A percentile compares a stretch with the other conserved stretches of the same genome.
Evolutionary conservation across 1,139 yeast genomes (phyloP).

Genomic region (Blastobotrys ciferrii): DNA sequence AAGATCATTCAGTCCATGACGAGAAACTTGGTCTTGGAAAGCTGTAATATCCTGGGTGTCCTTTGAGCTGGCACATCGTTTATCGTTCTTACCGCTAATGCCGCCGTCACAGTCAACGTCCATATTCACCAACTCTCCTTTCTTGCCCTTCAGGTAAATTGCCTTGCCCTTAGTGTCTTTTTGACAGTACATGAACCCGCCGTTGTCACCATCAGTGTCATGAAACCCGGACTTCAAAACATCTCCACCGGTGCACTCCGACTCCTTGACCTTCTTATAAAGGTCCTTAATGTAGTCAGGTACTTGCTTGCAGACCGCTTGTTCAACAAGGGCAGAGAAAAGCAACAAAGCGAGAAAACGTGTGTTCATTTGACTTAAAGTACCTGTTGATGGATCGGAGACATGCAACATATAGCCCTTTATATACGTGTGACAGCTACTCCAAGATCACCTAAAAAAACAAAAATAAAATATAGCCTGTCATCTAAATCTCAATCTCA

Average conservation of each 20-base stretch:
- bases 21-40: constrained; percentile 9
- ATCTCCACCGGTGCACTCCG: constrained; percentile 7
- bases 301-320: not conserved
- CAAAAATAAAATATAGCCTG: too few species aligned
- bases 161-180: constrained; percentile 8
- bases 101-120: constrained; percentile 20
- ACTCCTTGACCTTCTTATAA: constrained; percentile 8
- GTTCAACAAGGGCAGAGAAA: not conserved
- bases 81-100: constrained; percentile 6
- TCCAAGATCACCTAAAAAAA: too few species aligned
- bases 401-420: too few species aligned
- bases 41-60: constrained; percentile 11
- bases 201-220: constrained; percentile 9
- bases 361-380: too few species aligned
- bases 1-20: constrained; percentile 10
- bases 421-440: too few species aligned
- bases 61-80: constrained; percentile 9
- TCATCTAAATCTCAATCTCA: too few species aligned
- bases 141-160: constrained; percentile 14
- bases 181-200: constrained; percentile 10
- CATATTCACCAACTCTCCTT: constrained; percentile 14
- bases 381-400: too few species aligned
- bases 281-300: constrained; percentile 10
- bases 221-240: constrained; percentile 10
- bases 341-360: not conserved